These are phyloP conservation scores for Fusarium odoratissimum DNA, from an alignment of 2,329 filamentous ascomycete genomes.

Conservation along the genomic window DNA sequence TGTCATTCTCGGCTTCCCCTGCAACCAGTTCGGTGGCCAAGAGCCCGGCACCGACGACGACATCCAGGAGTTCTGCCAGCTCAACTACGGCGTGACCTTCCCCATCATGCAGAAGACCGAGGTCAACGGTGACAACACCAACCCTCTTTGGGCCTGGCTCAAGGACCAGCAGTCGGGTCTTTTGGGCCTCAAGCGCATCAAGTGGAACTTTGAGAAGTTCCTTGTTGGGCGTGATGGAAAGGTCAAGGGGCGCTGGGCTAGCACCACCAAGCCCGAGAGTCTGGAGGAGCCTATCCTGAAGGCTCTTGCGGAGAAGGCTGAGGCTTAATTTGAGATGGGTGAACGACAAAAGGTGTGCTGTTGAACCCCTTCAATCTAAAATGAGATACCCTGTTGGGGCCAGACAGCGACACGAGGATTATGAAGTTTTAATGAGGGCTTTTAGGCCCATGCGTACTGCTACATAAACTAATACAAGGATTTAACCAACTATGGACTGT, in stretches of 20 bases:
- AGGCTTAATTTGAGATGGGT: slow-evolving; percentile 16
- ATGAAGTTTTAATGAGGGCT: slow-evolving; percentile 14
- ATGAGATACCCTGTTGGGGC: slow-evolving; percentile 34
- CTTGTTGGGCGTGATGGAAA: slow-evolving; percentile 86
- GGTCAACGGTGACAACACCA: slow-evolving; percentile 87
- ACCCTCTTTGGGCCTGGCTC: slow-evolving; percentile 83
- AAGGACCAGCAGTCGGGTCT: slow-evolving; percentile 81
- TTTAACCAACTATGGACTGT: background rate
- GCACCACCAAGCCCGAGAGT: slow-evolving; percentile 84
- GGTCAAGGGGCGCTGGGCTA: slow-evolving; percentile 88
- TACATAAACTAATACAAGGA: slow-evolving; percentile 23
- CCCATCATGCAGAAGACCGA: slow-evolving; percentile 92
- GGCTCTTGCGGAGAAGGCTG: slow-evolving; percentile 63
- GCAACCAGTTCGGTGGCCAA: slow-evolving; percentile 96
- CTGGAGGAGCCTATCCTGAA: slow-evolving; percentile 81
- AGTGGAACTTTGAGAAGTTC: slow-evolving; percentile 99
- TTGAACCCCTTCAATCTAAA: slow-evolving; percentile 19
- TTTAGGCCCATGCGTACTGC: slow-evolving; percentile 2
- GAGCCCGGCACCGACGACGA: slow-evolving; percentile 87
- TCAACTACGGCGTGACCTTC: slow-evolving; percentile 94
- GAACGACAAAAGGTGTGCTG: background rate
- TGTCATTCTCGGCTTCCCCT: slow-evolving; percentile 92
- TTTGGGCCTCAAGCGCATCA: slow-evolving; percentile 88
- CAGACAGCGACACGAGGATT: background rate
- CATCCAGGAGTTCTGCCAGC: slow-evolving; percentile 85